These are phyloP conservation scores for Chalaropsis thielavioides DNA, from an alignment of 2,329 filamentous ascomycete genomes.

Conservation along the genomic window DNA sequence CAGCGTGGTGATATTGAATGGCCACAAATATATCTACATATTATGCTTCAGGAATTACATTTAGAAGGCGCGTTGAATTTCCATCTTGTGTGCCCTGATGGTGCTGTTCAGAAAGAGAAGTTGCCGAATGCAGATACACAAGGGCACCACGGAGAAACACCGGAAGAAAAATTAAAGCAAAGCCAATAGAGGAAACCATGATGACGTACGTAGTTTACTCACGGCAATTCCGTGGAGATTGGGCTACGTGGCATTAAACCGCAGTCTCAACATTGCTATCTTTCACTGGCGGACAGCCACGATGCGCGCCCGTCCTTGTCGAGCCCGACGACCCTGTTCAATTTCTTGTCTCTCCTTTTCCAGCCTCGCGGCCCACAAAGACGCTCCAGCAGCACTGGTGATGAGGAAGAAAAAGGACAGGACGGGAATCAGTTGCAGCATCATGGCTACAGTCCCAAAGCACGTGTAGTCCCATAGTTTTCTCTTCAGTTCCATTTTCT, in stretches of 20 bases:
- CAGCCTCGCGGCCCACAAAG: conserved; percentile 69
- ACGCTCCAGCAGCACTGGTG: conserved; percentile 71
- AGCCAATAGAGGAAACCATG: not conserved
- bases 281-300: conserved; percentile 2
- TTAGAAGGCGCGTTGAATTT: not conserved
- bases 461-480: conserved; percentile 75
- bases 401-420: conserved; percentile 90
- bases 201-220: too few species aligned
- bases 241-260: not conserved
- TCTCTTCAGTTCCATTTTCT: conserved; percentile 51
- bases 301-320: not conserved
- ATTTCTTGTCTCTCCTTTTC: conserved; percentile 39
- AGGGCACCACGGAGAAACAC: too few species aligned
- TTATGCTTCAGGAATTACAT: too few species aligned
- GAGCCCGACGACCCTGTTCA: not conserved
- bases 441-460: conserved; percentile 77
- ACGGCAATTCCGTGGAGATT: not conserved
- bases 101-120: not conserved
- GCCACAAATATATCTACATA: too few species aligned
- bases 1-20: not conserved
- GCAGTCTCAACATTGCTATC: not conserved
- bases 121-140: not conserved
- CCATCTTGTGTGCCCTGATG: not conserved
- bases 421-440: conserved; percentile 75
- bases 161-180: not conserved